Evolutionary conservation across 75 land plant genomes (phyloP).

Genomic region (Pseudotsuga menziesii): DNA sequence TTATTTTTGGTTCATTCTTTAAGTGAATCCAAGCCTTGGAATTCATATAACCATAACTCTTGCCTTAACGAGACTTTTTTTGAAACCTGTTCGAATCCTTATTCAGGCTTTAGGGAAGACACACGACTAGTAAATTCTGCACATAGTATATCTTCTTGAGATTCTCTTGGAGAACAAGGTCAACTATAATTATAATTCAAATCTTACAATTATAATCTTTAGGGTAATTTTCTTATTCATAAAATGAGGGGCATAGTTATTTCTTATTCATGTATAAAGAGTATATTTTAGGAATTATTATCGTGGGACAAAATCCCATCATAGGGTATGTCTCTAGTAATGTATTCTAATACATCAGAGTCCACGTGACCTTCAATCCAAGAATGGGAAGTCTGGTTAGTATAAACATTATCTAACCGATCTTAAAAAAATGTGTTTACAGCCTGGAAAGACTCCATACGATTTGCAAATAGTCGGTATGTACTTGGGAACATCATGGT

Average conservation of each 20-base stretch:
- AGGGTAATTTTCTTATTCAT: not conserved
- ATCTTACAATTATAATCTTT: not conserved
- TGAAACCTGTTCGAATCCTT: not conserved
- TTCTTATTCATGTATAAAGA: not conserved
- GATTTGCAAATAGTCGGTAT: no score
- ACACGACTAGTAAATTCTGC: not conserved
- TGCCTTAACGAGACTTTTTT: not conserved
- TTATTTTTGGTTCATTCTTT: not conserved
- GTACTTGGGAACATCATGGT: no score
- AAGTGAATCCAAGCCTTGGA: not conserved
- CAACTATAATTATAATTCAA: no score
- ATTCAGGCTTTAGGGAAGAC: not conserved
- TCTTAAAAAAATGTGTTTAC: no score
- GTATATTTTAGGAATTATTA: no score
- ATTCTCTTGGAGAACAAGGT: not conserved
- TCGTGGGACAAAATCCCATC: no score
- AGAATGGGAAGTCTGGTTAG: no score
- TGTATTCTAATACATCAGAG: no score
- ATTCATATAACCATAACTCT: not conserved
- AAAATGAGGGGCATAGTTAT: not conserved
- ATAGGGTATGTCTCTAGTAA: no score
- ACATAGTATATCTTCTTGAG: not conserved
- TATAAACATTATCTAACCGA: no score
- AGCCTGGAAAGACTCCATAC: no score
- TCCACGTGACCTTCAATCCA: no score